Evolutionary conservation across 2,329 filamentous ascomycete species (phyloP).

Genomic region (Ophiostoma fasciatum): DNA sequence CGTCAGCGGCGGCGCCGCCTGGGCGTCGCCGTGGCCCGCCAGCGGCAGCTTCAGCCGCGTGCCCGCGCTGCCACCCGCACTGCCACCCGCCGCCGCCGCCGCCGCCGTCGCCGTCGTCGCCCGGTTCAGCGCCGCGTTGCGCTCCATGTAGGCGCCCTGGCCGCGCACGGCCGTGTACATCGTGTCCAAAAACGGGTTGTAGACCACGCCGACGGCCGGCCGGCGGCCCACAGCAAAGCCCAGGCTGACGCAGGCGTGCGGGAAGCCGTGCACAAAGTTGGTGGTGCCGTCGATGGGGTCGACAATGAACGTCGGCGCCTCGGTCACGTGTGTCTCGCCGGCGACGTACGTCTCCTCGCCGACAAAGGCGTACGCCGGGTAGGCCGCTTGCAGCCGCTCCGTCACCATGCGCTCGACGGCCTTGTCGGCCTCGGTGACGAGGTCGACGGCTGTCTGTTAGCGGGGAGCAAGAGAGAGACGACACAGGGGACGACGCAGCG

Average conservation of each 20-base stretch:
- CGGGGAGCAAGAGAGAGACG: no score
- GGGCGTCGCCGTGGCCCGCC: conserved; percentile 19
- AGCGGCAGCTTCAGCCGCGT: conserved; percentile 23
- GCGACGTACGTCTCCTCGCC: conserved; percentile 65
- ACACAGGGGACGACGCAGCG: no score
- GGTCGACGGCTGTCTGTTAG: conserved; percentile 39
- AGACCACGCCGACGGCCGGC: conserved; percentile 59
- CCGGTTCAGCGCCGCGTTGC: conserved; percentile 26
- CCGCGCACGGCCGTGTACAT: conserved; percentile 57
- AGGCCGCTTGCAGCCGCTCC: conserved; percentile 32
- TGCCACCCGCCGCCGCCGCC: no score
- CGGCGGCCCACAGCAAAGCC: conserved; percentile 48
- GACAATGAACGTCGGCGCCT: conserved; percentile 61
- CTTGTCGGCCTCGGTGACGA: conserved; percentile 54
- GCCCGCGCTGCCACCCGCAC: neutral
- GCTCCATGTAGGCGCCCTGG: conserved; percentile 46
- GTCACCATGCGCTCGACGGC: conserved; percentile 50
- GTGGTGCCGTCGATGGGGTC: conserved; percentile 75
- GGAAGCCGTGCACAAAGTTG: conserved; percentile 68
- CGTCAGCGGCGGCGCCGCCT: conserved; percentile 37
- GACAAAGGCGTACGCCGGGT: conserved; percentile 48
- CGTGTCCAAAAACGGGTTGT: conserved; percentile 59
- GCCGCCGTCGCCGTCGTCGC: conserved; percentile 5
- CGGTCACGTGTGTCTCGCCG: conserved; percentile 43
- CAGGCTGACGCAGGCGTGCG: conserved; percentile 61